Conservation (phyloP, 225 moss, liverwort and hornwort genomes). For the Pseudoscleropodium purum region DNA sequence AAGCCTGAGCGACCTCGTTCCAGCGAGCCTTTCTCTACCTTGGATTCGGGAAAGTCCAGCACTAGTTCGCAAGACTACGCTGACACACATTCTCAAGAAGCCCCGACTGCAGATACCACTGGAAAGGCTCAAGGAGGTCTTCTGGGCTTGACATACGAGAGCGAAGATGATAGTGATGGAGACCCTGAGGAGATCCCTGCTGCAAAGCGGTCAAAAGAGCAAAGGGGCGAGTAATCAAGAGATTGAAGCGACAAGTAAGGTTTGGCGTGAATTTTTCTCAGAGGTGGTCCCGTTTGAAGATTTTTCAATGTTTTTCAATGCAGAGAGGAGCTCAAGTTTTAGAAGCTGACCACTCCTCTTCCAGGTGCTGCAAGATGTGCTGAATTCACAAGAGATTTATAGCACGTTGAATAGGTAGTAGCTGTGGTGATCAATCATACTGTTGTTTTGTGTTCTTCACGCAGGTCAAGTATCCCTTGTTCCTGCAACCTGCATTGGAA, state of each 20-base stretch:
- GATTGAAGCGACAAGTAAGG: constrained; percentile 4
- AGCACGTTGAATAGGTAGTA: not conserved
- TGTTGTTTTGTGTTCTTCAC: not conserved
- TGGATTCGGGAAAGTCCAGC: constrained; percentile 44
- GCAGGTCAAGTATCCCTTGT: not conserved
- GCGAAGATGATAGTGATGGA: constrained; percentile 60
- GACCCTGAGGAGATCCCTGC: constrained; percentile 25
- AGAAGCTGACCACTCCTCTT: not conserved
- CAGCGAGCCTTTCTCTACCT: constrained; percentile 27
- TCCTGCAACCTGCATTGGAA: not conserved
- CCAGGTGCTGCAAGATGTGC: not conserved
- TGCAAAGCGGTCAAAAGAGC: constrained; percentile 10
- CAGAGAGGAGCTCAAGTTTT: not conserved
- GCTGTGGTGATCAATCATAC: constrained; percentile 1
- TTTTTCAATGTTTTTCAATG: not conserved
- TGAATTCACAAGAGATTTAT: not conserved
- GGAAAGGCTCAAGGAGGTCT: constrained; percentile 43
- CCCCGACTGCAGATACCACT: constrained; percentile 1
- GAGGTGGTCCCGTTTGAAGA: not conserved
- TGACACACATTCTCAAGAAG: constrained; percentile 12
- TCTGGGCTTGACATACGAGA: constrained; percentile 80
- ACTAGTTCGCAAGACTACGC: constrained; percentile 18
- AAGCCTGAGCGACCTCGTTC: constrained; percentile 73
- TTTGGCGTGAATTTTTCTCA: constrained; percentile 15
- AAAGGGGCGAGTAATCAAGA: constrained; percentile 7